Evolutionary conservation across 345 rosid species (phyloP).

Genomic region (Limnanthes douglasii): DNA sequence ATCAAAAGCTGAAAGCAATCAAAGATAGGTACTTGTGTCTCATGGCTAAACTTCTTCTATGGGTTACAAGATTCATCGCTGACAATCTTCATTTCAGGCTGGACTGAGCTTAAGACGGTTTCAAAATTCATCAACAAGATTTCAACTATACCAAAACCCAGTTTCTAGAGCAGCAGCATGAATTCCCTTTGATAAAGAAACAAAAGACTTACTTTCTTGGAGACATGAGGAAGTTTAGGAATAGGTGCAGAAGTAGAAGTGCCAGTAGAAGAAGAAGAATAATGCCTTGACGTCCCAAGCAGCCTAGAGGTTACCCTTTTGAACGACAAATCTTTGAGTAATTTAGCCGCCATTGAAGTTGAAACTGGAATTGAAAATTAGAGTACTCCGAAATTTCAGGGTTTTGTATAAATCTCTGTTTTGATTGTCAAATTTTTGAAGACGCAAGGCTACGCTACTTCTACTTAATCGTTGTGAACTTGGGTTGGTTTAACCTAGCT

Average conservation of each 20-base stretch:
- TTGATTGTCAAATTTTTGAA: too few species aligned
- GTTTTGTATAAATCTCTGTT: too few species aligned
- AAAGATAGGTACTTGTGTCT: background rate
- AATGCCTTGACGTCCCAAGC: conserved; percentile 26
- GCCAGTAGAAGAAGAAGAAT: conserved; percentile 28
- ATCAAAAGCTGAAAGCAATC: background rate
- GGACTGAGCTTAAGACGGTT: background rate
- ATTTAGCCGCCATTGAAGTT: conserved; percentile 18
- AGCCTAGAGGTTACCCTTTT: conserved; percentile 20
- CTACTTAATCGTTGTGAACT: too few species aligned
- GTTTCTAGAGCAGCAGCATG: background rate
- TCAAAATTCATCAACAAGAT: conserved; percentile 3
- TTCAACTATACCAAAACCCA: conserved; percentile 1
- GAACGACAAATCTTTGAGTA: conserved; percentile 20
- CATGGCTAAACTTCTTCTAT: background rate
- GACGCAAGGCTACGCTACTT: too few species aligned
- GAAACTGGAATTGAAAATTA: too few species aligned
- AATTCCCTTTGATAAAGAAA: background rate
- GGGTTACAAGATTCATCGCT: too few species aligned
- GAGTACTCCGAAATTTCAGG: too few species aligned
- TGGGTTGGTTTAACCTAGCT: too few species aligned
- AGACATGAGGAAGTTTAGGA: conserved; percentile 67
- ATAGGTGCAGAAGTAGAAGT: conserved; percentile 20
- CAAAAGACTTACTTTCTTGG: conserved; percentile 35
- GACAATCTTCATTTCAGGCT: too few species aligned